Percentiles rank a stretch among this genome's conserved stretches.
phyloP scores from a whole-genome alignment of 768 basidiomycete genomes.

The Leccinum obscurum region DNA sequence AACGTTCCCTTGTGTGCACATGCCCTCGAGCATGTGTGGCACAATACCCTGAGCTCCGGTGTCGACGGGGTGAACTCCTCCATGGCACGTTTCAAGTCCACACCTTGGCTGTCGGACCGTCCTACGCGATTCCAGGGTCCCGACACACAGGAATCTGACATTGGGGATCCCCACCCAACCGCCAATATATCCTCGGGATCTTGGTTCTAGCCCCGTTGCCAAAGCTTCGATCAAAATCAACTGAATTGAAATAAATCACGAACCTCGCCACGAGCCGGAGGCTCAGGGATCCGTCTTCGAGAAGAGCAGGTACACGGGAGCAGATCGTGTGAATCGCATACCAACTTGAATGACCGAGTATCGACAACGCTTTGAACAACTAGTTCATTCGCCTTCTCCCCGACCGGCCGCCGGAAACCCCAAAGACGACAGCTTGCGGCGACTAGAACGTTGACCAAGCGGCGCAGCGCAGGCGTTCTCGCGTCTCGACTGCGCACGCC shows the following conservation, averaged over 20 bases:
- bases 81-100: conserved; percentile 1
- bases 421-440: not conserved
- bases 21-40: not conserved
- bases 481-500: not conserved
- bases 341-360: not conserved
- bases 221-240: not conserved
- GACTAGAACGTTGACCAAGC: not conserved
- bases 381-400: not conserved
- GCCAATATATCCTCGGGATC: not conserved
- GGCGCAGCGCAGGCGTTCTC: not conserved
- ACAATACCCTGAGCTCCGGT: not conserved
- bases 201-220: not conserved
- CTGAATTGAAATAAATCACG: not conserved
- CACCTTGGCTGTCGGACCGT: not conserved
- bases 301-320: not conserved
- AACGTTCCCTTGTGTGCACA: not conserved
- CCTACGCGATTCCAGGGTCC: not conserved
- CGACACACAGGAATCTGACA: not conserved
- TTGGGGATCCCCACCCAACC: not conserved
- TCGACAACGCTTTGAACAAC: not conserved
- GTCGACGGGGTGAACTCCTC: not conserved
- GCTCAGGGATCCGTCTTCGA: not conserved
- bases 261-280: not conserved
- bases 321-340: not conserved
- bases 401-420: not conserved